These are phyloP conservation scores for Cladosporium sp. DNA, from an alignment of 2,329 filamentous ascomycete species.

Conservation along the genomic window DNA sequence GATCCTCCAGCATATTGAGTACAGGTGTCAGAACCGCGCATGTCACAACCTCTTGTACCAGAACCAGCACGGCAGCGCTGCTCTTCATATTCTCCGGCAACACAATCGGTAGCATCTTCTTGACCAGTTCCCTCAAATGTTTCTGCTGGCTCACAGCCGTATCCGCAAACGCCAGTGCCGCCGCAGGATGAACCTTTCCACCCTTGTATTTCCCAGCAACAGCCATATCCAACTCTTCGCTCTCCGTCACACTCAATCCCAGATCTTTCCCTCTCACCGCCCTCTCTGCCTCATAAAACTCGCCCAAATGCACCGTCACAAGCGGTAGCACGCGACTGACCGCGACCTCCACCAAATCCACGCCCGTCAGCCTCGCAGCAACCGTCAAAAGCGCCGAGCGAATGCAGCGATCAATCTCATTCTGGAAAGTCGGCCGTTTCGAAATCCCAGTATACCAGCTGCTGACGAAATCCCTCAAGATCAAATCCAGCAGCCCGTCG, in stretches of 20 bases:
- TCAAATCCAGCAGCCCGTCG: conserved; percentile 68
- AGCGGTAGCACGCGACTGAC: conserved; percentile 82
- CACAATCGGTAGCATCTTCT: conserved; percentile 65
- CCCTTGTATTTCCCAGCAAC: conserved; percentile 92
- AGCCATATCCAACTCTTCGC: conserved; percentile 88
- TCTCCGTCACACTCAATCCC: conserved; percentile 86
- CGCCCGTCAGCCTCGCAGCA: conserved; percentile 62
- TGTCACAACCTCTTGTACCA: conserved; percentile 84
- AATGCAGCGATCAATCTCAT: conserved; percentile 78
- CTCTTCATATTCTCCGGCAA: conserved; percentile 68
- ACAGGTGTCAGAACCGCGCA: conserved; percentile 85
- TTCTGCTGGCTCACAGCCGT: conserved; percentile 81
- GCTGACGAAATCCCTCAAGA: conserved; percentile 76
- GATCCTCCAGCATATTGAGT: conserved; percentile 74
- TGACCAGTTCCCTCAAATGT: conserved; percentile 71
- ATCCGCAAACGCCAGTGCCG: conserved; percentile 74
- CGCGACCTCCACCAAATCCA: conserved; percentile 78
- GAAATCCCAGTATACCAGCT: conserved; percentile 89
- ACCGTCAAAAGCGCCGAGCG: conserved; percentile 66
- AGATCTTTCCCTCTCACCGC: conserved; percentile 80
- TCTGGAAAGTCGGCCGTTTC: conserved; percentile 68
- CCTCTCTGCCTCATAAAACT: conserved; percentile 86
- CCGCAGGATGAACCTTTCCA: conserved; percentile 81
- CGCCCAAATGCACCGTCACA: conserved; percentile 77
- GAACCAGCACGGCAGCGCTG: conserved; percentile 71